Conservation (phyloP, 2,329 filamentous ascomycete species). For the Hypoxylon sp. region DNA sequence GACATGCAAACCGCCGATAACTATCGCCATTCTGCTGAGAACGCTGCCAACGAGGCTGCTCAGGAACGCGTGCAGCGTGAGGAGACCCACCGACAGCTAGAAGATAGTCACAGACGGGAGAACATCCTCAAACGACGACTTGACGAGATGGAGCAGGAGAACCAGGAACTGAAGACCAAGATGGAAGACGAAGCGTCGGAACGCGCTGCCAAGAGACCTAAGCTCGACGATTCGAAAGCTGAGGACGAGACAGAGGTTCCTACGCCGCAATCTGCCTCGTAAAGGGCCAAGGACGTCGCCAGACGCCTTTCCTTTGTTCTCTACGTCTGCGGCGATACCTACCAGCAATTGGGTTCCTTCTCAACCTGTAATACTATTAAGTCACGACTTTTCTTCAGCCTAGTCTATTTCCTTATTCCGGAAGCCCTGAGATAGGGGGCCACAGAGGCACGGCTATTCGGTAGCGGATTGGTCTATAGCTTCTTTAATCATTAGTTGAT, state of each 20-base stretch:
- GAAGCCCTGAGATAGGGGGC: conserved; percentile 27
- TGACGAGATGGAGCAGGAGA: conserved; percentile 76
- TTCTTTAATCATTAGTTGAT: conserved; percentile 37
- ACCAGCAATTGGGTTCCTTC: conserved; percentile 12
- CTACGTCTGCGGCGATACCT: conserved; percentile 20
- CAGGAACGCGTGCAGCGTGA: conserved; percentile 66
- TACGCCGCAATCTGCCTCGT: conserved; percentile 39
- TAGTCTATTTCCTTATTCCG: conserved; percentile 24
- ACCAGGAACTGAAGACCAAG: conserved; percentile 44
- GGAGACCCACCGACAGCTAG: conserved; percentile 63
- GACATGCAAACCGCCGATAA: conserved; percentile 72
- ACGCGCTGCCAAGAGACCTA: conserved; percentile 40
- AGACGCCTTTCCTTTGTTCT: conserved; percentile 1
- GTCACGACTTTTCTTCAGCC: conserved; percentile 35
- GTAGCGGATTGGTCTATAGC: conserved; percentile 22
- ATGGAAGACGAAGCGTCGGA: conserved; percentile 39
- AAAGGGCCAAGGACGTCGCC: neutral
- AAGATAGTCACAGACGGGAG: conserved; percentile 80
- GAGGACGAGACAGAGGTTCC: conserved; percentile 39
- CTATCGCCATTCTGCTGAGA: conserved; percentile 58
- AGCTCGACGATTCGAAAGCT: conserved; percentile 35
- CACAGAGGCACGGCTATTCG: conserved; percentile 18
- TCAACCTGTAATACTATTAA: conserved; percentile 39
- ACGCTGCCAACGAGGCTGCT: conserved; percentile 62
- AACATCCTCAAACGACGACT: conserved; percentile 82